Evolutionary conservation across 129 eudicot species (phyloP).

Genomic region (Saussurea involucrata): DNA sequence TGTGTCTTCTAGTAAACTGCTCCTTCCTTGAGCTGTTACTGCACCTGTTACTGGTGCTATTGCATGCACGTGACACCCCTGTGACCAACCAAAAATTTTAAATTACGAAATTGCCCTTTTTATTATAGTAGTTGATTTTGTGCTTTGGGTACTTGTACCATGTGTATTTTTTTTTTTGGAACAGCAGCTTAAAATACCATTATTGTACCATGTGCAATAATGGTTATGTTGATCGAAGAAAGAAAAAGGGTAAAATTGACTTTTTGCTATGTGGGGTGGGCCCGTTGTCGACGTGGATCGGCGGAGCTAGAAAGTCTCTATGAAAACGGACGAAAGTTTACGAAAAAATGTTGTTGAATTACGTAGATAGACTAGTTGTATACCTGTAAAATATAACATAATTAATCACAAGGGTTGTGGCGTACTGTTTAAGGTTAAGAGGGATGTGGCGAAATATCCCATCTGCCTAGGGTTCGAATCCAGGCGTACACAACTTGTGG

Average conservation of each 20-base stretch:
- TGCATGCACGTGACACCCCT: constrained; percentile 92
- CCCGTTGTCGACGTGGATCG: neutral
- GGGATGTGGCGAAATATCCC: too few species aligned
- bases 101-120: neutral
- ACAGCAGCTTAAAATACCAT: too few species aligned
- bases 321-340: neutral
- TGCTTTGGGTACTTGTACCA: neutral
- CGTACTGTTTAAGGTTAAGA: too few species aligned
- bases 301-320: neutral
- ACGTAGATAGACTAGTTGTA: neutral
- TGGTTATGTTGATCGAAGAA: neutral
- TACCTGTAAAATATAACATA: neutral
- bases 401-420: too few species aligned
- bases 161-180: too few species aligned
- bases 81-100: neutral
- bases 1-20: constrained; percentile 78
- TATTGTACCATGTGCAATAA: neutral
- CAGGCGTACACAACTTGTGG: too few species aligned
- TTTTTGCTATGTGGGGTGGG: neutral
- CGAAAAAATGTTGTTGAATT: neutral
- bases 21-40: constrained; percentile 88
- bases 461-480: too few species aligned
- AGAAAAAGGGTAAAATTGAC: neutral
- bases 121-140: neutral
- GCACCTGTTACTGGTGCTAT: constrained; percentile 85